Evolutionary conservation across 495 filamentous ascomycete species (phyloP).

Genomic region (Neurospora sp.): DNA sequence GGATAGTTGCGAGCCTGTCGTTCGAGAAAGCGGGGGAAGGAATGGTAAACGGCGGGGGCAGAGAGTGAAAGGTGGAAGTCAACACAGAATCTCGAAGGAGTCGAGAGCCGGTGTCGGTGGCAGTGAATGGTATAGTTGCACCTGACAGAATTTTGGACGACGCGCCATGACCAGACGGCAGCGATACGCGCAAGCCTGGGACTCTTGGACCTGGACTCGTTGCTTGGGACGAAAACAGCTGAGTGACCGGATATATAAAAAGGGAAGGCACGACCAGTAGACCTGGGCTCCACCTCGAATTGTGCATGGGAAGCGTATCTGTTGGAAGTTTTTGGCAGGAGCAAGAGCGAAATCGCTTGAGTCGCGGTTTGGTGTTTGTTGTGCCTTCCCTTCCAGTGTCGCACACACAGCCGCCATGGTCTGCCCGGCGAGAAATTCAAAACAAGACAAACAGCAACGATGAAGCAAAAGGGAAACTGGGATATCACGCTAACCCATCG

Average conservation of each 20-base stretch:
- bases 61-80: not conserved
- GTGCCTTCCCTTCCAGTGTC: not conserved
- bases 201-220: not conserved
- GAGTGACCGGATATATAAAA: not conserved
- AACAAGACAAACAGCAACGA: not conserved
- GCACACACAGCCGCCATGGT: not conserved
- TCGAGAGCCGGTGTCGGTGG: not conserved
- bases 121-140: not conserved
- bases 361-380: not conserved
- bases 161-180: not conserved
- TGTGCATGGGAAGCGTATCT: not conserved
- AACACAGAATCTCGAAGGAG: not conserved
- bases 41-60: not conserved
- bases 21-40: not conserved
- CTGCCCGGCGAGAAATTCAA: not conserved
- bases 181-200: not conserved
- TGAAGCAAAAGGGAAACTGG: not conserved
- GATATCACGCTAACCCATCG: not conserved
- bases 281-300: not conserved
- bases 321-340: not conserved
- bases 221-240: not conserved
- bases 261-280: not conserved
- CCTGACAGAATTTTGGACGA: not conserved
- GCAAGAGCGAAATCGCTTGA: not conserved
- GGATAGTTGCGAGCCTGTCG: not conserved